phyloP scores from a whole-genome alignment of 441 rosid genomes.

The Euphorbia celastroides region DNA sequence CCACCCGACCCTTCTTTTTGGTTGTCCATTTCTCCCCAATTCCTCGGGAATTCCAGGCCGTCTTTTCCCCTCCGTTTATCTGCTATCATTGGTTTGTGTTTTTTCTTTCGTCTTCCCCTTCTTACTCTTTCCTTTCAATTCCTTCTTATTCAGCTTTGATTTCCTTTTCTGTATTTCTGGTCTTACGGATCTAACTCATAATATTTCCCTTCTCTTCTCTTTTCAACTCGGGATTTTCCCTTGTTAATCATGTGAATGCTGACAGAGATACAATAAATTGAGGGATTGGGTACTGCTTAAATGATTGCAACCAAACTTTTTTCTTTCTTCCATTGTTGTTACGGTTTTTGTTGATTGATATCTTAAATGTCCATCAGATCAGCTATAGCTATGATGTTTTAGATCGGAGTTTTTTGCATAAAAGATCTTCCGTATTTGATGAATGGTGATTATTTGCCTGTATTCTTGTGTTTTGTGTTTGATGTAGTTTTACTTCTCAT shows the following conservation, averaged over 20 bases:
- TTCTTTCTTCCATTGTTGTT: background rate
- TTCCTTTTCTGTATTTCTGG: background rate
- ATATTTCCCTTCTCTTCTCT: background rate
- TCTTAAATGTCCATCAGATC: background rate
- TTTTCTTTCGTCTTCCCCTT: background rate
- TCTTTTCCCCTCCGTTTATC: background rate
- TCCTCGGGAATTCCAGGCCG: background rate
- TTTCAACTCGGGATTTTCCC: background rate
- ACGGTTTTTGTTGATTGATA: background rate
- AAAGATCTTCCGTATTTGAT: too few relatives aligned
- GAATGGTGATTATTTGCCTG: too few relatives aligned
- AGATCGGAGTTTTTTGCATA: background rate
- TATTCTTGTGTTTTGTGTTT: too few relatives aligned
- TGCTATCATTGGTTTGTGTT: constrained; percentile 9
- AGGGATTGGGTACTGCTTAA: background rate
- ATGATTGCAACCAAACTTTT: background rate
- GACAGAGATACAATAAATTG: background rate
- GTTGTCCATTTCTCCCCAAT: background rate
- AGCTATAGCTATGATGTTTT: background rate
- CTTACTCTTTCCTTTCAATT: background rate
- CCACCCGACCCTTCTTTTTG: too few relatives aligned
- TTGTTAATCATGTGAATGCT: background rate
- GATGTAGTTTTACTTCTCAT: too few relatives aligned
- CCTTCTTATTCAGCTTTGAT: background rate
- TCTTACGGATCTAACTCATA: background rate